Evolutionary conservation across 495 filamentous ascomycete species (phyloP), one percentile per base, ranked within the genome.

Genomic region (Aspergillus campestris): DNA sequence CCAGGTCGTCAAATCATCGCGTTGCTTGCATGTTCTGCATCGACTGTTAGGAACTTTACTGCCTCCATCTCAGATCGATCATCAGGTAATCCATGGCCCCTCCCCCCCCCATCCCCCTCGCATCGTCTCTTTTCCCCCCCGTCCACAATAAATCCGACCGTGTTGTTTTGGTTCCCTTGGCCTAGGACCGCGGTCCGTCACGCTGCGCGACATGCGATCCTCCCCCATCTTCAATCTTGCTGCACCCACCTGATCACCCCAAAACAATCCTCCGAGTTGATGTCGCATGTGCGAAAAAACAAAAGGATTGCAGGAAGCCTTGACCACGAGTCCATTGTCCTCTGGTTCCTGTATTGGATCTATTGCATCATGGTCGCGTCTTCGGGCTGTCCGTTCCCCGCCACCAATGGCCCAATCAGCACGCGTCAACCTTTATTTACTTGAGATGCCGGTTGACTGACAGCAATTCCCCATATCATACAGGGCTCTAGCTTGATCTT

Each of bases 1-100:
- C 18, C 18, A 24, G 18, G 24, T 49, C 31, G 40, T 49, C 65
- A 55, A 59, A 54, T 66, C 61, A 66, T 55, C 60, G 54, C 44
- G 34, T 42, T 44, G 34, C 13, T 44, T 36, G 18, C 18, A 24
- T 39, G 14, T 32, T 33, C 35, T 40, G n/a, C 32, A 30, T 42
- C 30, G 30, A n/a, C 49, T 41, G 32, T 30, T 38, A 31, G 34
- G 13, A 30, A 36, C 33, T 34, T 15, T 50, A 34, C 31, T 50
- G 32, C 31, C 39, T 32, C 32, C 36, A 27, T 40, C 40, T 35
- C 40, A 44, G 42, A 49, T 39, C 44, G 34, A 28, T 37, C 41
- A 31, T 7, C 31, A 43, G 40, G 40, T 43, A 43, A 43, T 43
- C n/a, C 3, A 10, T 34, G 12, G 32, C 32, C 32, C 12, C 32